Evolutionary conservation across 2,329 filamentous ascomycete species (phyloP).

Genomic region (Ceratocystis diversiconidia): DNA sequence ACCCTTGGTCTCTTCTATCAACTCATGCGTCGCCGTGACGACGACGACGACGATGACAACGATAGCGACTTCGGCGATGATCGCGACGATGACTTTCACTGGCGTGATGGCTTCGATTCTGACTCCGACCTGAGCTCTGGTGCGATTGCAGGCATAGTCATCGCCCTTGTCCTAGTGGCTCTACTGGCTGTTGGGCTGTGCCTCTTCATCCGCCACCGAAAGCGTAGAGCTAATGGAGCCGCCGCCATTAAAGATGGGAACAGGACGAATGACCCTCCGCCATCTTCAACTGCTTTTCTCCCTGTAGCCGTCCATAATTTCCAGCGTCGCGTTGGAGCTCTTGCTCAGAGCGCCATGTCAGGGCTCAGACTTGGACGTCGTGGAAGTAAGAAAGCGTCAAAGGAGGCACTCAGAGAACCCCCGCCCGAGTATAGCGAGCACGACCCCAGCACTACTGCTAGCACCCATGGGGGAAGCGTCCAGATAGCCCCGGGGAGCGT

Average conservation of each 20-base stretch:
- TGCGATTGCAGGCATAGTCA: constrained; percentile 6
- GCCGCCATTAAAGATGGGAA: not conserved
- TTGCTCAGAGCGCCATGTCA: not conserved
- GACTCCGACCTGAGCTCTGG: not conserved
- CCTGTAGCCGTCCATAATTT: not conserved
- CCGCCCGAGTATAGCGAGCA: constrained; percentile 13
- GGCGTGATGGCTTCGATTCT: not conserved
- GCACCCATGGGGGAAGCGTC: not conserved
- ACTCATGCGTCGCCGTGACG: not conserved
- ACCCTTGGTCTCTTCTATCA: not conserved
- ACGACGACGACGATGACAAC: constrained; percentile 4
- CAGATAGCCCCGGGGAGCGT: not conserved
- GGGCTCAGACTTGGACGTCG: not conserved
- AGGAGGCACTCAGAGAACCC: not conserved
- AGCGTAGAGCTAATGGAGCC: not conserved
- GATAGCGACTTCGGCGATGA: constrained; percentile 2
- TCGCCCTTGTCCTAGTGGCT: constrained; percentile 8
- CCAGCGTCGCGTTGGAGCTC: not conserved
- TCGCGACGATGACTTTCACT: not conserved
- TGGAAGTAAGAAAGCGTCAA: not conserved
- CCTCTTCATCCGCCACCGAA: not conserved
- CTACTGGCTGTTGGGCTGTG: not conserved
- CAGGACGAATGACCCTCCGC: not conserved
- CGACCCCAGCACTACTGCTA: not conserved
- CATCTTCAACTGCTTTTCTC: not conserved